Conservation (phyloP, 2,329 filamentous ascomycete species). For the Stagonosporopsis rhizophila region DNA sequence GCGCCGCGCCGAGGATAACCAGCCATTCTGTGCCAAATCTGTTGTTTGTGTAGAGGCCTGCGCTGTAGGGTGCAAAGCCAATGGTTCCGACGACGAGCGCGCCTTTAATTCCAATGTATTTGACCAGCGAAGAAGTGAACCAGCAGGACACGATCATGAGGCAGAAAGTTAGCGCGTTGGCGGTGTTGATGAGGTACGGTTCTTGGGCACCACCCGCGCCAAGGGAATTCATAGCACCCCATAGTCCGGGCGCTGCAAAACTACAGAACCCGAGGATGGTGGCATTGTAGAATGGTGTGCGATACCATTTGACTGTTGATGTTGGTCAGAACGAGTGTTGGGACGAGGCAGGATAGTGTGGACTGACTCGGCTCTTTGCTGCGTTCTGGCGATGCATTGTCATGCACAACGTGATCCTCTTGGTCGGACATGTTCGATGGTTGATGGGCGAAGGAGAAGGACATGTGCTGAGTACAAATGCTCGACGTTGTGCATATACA, state of each 20-base stretch:
- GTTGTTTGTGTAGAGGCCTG: constrained; percentile 24
- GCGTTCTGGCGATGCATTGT: neutral
- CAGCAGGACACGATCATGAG: constrained; percentile 24
- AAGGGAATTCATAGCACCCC: constrained; percentile 29
- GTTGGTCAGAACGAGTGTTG: neutral
- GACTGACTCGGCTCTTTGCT: constrained; percentile 1
- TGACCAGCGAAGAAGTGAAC: constrained; percentile 18
- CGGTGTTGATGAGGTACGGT: constrained; percentile 26
- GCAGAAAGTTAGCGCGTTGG: constrained; percentile 22
- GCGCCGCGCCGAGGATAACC: constrained; percentile 20
- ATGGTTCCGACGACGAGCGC: constrained; percentile 21
- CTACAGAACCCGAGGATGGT: constrained; percentile 73
- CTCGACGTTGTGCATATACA: neutral
- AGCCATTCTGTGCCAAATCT: constrained; percentile 26
- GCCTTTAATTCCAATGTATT: constrained; percentile 21
- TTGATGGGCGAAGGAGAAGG: neutral
- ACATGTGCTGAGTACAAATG: neutral
- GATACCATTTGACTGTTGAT: constrained; percentile 68
- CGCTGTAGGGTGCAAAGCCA: constrained; percentile 24
- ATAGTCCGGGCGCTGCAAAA: constrained; percentile 59
- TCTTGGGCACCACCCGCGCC: constrained; percentile 25
- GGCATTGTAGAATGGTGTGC: constrained; percentile 74
- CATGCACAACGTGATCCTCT: neutral
- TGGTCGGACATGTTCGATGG: neutral
- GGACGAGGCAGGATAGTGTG: neutral